A percentile compares a stretch with the other conserved stretches of the same genome.
Evolutionary conservation across 306 rosid genomes (phyloP).

Genomic region (Senna tora): DNA sequence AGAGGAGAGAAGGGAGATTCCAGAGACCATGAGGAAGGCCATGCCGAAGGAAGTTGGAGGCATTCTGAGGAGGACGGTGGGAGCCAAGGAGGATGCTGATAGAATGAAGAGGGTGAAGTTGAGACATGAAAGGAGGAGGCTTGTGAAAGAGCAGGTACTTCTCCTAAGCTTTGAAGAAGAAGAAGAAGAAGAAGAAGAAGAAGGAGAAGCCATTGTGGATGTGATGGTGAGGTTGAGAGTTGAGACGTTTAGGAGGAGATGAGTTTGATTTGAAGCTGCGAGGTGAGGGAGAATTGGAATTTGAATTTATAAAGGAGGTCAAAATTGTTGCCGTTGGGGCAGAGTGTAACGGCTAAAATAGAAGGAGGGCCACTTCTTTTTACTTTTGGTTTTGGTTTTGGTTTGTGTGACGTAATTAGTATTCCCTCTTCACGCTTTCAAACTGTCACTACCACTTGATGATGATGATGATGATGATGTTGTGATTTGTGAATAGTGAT

Average conservation of each 20-base stretch:
- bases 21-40: slow-evolving; percentile 72
- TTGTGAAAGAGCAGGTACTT: slow-evolving; percentile 63
- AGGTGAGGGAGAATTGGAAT: slow-evolving; percentile 37
- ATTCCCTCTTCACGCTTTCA: slow-evolving; percentile 61
- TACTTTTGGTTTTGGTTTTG: neutral
- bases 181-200: slow-evolving; percentile 35
- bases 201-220: slow-evolving; percentile 55
- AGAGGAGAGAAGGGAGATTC: slow-evolving; percentile 66
- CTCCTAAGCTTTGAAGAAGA: slow-evolving; percentile 48
- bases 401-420: slow-evolving; percentile 26
- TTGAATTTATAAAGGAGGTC: slow-evolving; percentile 46
- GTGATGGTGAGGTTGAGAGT: no score
- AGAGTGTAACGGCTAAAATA: slow-evolving; percentile 62
- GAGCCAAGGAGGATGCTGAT: slow-evolving; percentile 65
- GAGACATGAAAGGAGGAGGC: slow-evolving; percentile 59
- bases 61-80: slow-evolving; percentile 65
- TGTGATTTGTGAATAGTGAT: no score
- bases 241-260: neutral
- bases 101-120: slow-evolving; percentile 67
- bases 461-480: no score
- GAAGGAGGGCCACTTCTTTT: slow-evolving; percentile 45
- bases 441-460: slow-evolving; percentile 27
- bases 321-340: slow-evolving; percentile 58
- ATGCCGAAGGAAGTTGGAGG: slow-evolving; percentile 78
- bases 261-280: slow-evolving; percentile 8